These are phyloP conservation scores for Ogataea nakhonphanomensis DNA, from an alignment of 805 yeast species.

Conservation along the genomic window DNA sequence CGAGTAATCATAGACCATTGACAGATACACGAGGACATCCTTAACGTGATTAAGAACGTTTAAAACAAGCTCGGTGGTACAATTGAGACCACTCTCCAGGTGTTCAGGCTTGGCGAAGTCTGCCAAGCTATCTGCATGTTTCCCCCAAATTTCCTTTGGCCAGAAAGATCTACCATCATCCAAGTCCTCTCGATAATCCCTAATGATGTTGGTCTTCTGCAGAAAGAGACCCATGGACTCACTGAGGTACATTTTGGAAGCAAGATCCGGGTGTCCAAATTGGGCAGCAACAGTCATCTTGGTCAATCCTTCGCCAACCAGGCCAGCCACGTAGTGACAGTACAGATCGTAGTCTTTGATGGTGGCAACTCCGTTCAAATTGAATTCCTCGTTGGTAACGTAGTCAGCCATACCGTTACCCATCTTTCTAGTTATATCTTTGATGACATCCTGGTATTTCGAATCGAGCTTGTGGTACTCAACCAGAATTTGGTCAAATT, in stretches of 20 bases:
- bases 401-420: conserved; percentile 99
- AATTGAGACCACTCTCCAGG: conserved; percentile 55
- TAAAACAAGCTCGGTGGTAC: conserved; percentile 77
- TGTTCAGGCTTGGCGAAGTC: conserved; percentile 54
- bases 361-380: conserved; percentile 73
- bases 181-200: conserved; percentile 91
- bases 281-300: conserved; percentile 72
- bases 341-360: conserved; percentile 81
- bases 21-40: conserved; percentile 72
- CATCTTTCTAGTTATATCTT: conserved; percentile 78
- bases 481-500: conserved; percentile 63
- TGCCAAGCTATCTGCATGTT: conserved; percentile 62
- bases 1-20: conserved; percentile 75
- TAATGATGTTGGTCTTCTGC: conserved; percentile 93
- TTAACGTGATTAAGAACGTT: conserved; percentile 76
- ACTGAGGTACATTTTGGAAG: conserved; percentile 55
- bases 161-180: conserved; percentile 91
- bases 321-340: conserved; percentile 96
- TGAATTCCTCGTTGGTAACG: conserved; percentile 71
- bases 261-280: conserved; percentile 56
- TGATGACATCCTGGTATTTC: conserved; percentile 73
- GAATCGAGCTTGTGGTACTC: conserved; percentile 74
- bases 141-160: conserved; percentile 92
- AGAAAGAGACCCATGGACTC: conserved; percentile 92
- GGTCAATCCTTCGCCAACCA: conserved; percentile 95